A percentile compares a stretch with the other conserved stretches of the same genome.
Evolutionary conservation across 2,329 filamentous ascomycete genomes (phyloP).

Genomic region (Alternaria arbusti): DNA sequence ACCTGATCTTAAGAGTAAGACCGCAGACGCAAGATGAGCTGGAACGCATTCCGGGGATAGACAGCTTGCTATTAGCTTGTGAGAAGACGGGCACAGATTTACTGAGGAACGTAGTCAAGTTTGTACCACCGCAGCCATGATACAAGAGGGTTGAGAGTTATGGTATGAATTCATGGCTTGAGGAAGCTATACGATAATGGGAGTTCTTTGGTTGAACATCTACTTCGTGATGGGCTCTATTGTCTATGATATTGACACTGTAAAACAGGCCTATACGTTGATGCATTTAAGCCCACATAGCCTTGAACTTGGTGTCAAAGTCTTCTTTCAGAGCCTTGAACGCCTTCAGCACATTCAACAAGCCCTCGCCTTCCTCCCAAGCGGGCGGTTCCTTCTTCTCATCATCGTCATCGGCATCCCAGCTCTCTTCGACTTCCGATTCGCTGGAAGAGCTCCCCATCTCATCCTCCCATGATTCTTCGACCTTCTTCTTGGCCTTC

Average conservation of each 20-base stretch:
- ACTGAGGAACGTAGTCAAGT: slow-evolving; percentile 35
- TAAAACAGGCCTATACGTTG: not conserved
- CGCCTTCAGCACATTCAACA: slow-evolving; percentile 65
- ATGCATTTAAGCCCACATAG: slow-evolving; percentile 61
- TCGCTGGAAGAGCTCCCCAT: slow-evolving; percentile 41
- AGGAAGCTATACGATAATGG: not conserved
- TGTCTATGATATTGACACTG: not conserved
- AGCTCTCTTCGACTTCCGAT: slow-evolving; percentile 31
- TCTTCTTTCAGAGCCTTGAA: slow-evolving; percentile 64
- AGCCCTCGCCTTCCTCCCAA: slow-evolving; percentile 55
- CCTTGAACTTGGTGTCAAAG: slow-evolving; percentile 69
- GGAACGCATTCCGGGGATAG: slow-evolving; percentile 31
- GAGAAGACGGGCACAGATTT: slow-evolving; percentile 25
- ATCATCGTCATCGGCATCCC: slow-evolving; percentile 34
- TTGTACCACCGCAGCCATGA: slow-evolving; percentile 12
- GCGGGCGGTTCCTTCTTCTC: slow-evolving; percentile 34
- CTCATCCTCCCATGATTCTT: slow-evolving; percentile 51
- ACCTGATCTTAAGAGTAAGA: slow-evolving; percentile 21
- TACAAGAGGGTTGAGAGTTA: not conserved
- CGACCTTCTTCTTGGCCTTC: slow-evolving; percentile 44
- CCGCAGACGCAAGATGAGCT: slow-evolving; percentile 35
- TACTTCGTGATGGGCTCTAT: not conserved
- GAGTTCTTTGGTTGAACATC: not conserved
- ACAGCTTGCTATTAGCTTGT: slow-evolving; percentile 31
- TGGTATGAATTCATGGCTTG: not conserved